These are phyloP conservation scores for Tolypocladium ovalisporum DNA, from an alignment of 2,329 filamentous ascomycete genomes.

Conservation along the genomic window DNA sequence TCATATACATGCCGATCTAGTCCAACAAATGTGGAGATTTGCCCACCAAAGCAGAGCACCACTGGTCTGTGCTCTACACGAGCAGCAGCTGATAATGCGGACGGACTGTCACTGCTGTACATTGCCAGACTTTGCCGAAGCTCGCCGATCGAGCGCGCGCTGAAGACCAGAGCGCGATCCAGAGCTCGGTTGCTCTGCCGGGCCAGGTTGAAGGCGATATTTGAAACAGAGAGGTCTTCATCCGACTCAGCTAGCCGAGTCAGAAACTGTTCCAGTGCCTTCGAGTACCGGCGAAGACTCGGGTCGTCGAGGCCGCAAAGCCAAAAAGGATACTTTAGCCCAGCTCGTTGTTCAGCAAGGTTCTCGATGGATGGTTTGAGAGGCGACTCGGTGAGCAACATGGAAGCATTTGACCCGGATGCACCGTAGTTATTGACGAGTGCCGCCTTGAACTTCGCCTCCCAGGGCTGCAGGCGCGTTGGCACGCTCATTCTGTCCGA, in stretches of 20 bases:
- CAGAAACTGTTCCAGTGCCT: not conserved
- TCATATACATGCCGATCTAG: constrained; percentile 20
- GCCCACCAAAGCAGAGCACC: constrained; percentile 21
- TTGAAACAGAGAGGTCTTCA: not conserved
- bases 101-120: not conserved
- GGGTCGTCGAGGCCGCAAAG: not conserved
- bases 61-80: constrained; percentile 2
- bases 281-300: not conserved
- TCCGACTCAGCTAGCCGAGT: not conserved
- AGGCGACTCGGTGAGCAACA: constrained; percentile 11
- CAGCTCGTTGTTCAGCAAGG: not conserved
- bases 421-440: constrained; percentile 27
- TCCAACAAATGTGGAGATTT: constrained; percentile 17
- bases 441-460: constrained; percentile 6
- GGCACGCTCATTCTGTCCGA: constrained; percentile 8
- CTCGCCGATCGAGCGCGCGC: not conserved
- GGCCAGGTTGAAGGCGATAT: constrained; percentile 20
- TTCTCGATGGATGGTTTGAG: not conserved
- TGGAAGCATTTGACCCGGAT: constrained; percentile 12
- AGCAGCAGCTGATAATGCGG: not conserved
- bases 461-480: constrained; percentile 13
- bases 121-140: not conserved
- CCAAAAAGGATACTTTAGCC: constrained; percentile 1
- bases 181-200: not conserved
- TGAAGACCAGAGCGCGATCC: not conserved